Conservation (phyloP, 306 rosid species). For the Inga oerstediana region DNA sequence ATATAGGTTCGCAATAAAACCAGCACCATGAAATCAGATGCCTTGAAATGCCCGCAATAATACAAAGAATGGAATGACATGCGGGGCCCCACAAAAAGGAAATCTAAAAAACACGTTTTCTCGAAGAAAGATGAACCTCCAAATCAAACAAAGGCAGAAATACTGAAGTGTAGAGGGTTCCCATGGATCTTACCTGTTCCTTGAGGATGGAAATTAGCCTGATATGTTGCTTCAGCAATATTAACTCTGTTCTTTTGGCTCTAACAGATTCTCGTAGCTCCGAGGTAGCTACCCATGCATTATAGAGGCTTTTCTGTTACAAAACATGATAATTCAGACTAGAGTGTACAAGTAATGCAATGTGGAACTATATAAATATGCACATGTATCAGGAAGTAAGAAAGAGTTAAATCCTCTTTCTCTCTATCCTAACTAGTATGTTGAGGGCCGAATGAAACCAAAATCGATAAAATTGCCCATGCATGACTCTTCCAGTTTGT, state of each 20-base stretch:
- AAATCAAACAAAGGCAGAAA: constrained; percentile 22
- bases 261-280: constrained; percentile 81
- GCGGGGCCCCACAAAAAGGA: background rate
- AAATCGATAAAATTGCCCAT: constrained; percentile 3
- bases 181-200: constrained; percentile 72
- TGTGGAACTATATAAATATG: constrained; percentile 15
- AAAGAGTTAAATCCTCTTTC: background rate
- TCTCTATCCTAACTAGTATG: background rate
- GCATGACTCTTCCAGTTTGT: background rate
- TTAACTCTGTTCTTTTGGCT: constrained; percentile 80
- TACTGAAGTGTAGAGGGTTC: constrained; percentile 8
- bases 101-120: background rate
- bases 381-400: background rate
- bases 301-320: constrained; percentile 74
- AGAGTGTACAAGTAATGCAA: constrained; percentile 20
- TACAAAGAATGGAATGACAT: background rate
- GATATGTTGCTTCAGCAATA: constrained; percentile 61
- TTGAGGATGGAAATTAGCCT: constrained; percentile 77
- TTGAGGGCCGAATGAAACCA: background rate
- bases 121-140: constrained; percentile 1
- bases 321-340: background rate
- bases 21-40: constrained; percentile 12
- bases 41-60: constrained; percentile 15
- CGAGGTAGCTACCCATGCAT: constrained; percentile 74
- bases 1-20: constrained; percentile 6